These are phyloP conservation scores for Cruciata laevipes DNA, from an alignment of 257 asterid genomes.

Conservation along the genomic window DNA sequence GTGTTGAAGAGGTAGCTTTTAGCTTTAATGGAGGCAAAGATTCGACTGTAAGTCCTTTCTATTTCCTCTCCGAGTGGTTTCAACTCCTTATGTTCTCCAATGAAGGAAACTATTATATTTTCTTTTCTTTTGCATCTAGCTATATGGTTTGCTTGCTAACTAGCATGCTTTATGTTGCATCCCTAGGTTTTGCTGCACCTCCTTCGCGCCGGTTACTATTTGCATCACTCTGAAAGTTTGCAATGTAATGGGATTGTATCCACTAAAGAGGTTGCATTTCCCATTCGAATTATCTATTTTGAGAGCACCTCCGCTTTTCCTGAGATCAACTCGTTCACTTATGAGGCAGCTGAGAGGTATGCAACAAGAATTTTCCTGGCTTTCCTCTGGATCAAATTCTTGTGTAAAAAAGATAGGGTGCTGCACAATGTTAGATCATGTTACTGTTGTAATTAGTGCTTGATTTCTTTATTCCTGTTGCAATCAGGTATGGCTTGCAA, in stretches of 20 bases:
- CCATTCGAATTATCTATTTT: conserved; percentile 76
- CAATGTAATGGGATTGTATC: conserved; percentile 27
- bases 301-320: conserved; percentile 85
- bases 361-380: conserved; percentile 10
- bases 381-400: not conserved
- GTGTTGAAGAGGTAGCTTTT: conserved; percentile 80
- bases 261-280: conserved; percentile 43
- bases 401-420: conserved; percentile 5
- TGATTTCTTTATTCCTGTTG: conserved; percentile 8
- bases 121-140: not conserved
- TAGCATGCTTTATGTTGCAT: not conserved
- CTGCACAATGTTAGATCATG: not conserved
- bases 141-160: not conserved
- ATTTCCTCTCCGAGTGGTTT: conserved; percentile 3
- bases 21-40: conserved; percentile 98
- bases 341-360: conserved; percentile 60
- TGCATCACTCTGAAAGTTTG: conserved; percentile 42
- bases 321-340: conserved; percentile 89
- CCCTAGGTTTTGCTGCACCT: conserved; percentile 83
- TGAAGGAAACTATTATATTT: not conserved
- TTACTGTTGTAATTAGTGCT: conserved; percentile 12
- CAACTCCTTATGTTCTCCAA: not conserved
- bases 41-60: conserved; percentile 67
- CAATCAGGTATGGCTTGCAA: conserved; percentile 67
- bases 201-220: conserved; percentile 77